Conservation (phyloP, 345 rosid genomes). For the Populus tremula region DNA sequence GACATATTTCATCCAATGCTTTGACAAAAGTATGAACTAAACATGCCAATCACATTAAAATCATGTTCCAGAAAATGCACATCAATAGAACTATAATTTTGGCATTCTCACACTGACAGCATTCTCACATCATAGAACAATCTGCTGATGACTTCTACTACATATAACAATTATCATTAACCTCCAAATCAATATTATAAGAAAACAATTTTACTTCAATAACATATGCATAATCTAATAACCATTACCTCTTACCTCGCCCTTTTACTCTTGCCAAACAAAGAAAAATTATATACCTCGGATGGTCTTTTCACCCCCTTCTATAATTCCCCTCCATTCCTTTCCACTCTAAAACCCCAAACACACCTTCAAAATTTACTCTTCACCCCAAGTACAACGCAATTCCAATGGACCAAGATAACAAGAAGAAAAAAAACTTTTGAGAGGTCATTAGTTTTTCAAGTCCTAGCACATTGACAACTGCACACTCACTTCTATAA, state of each 20-base stretch:
- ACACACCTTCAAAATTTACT: background rate
- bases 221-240: background rate
- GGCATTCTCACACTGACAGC: too few species aligned
- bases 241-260: background rate
- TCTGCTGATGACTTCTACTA: background rate
- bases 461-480: background rate
- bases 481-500: background rate
- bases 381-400: background rate
- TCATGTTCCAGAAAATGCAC: background rate
- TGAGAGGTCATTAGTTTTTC: background rate
- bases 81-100: background rate
- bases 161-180: background rate
- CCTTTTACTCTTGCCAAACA: background rate
- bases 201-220: background rate
- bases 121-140: background rate
- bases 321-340: background rate
- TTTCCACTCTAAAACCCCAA: background rate
- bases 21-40: background rate
- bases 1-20: background rate
- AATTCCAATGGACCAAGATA: background rate
- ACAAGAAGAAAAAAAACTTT: background rate
- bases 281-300: background rate
- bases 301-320: background rate
- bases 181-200: background rate
- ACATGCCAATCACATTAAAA: background rate